Base-by-base conservation (phyloP, 495 filamentous ascomycete genomes). In the Daldinia childiae region DNA sequence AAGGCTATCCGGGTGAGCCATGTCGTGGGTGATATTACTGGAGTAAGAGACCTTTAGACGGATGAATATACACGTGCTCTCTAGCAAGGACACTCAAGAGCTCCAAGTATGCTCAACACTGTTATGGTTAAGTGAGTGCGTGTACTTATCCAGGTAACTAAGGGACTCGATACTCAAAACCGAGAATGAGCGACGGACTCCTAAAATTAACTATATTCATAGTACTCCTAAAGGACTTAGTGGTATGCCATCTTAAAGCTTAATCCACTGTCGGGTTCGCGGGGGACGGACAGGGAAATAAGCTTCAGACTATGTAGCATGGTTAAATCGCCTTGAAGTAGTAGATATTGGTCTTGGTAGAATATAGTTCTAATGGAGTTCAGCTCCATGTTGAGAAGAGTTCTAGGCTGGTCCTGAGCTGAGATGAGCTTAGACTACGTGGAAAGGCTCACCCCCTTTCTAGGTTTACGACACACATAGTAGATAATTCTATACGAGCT, bases 171-270 rank as follows among this genome's bases (percentile, higher is more conserved):
- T 14, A 55, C 1, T 26, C 15, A 45, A 5, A n/a, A 14, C 15
- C 11, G 15, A 45, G 15, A 34, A 8, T 43, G 11, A 43, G 56
- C 64, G 15, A 54, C 64, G 64, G 56, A 60, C 64, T 60, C 64
- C 64, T 60, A 67, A 60, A 56, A 52, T 21, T 55, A 60, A 14
- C 56, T 9, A 27, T 6, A 19, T 17, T 15, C n/a, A 45, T 15
- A 24, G 6, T 30, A 0, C 8, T 19, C 15, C 34, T 21, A 58
- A 24, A 34, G 9, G 54, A 38, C 27, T 12, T 62, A 29, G 48
- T 29, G 12, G 34, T 6, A 52, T 38, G 30, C 12, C 30, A 62
- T 4, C 11, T 54, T 54, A 30, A 39, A 54, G 45, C 43, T 62
- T 34, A 62, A n/a, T 4, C 36, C 9, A 21, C 24, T 12, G 21